phyloP scores from a whole-genome alignment of 73 alveolate species.

The Paramecium bursaria region DNA sequence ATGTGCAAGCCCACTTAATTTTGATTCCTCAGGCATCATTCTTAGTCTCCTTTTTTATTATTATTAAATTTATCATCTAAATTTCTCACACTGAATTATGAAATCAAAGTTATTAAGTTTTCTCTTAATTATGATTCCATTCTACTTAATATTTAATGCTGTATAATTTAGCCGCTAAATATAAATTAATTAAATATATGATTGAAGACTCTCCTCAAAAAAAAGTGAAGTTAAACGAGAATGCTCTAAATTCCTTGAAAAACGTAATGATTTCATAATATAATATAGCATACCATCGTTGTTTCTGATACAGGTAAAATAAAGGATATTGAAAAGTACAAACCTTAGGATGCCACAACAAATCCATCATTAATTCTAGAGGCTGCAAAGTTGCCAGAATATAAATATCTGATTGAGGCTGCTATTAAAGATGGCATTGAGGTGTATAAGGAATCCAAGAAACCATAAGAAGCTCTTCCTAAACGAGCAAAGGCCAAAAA shows the following conservation, averaged over 20 bases:
- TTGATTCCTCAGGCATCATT: too few species aligned
- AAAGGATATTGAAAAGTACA: conserved; percentile 74
- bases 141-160: too few species aligned
- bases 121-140: too few species aligned
- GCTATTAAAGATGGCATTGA: conserved; percentile 69
- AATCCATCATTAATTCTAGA: conserved; percentile 79
- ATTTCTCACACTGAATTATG: too few species aligned
- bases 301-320: conserved; percentile 87
- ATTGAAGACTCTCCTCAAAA: conserved; percentile 61
- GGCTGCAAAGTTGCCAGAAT: conserved; percentile 72
- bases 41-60: too few species aligned
- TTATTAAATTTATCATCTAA: too few species aligned
- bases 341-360: conserved; percentile 84
- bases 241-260: conserved; percentile 57
- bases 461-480: conserved; percentile 58
- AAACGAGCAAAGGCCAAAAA: conserved; percentile 56
- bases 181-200: too few species aligned
- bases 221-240: conserved; percentile 61
- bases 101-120: too few species aligned
- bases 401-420: conserved; percentile 62
- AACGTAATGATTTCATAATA: conserved; percentile 10
- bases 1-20: too few species aligned
- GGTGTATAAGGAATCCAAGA: conserved; percentile 38
- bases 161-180: too few species aligned
- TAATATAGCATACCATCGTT: conserved; percentile 70